Base-by-base conservation (phyloP, 176 grass and related monocot species). In the Neostapfia colusana region DNA sequence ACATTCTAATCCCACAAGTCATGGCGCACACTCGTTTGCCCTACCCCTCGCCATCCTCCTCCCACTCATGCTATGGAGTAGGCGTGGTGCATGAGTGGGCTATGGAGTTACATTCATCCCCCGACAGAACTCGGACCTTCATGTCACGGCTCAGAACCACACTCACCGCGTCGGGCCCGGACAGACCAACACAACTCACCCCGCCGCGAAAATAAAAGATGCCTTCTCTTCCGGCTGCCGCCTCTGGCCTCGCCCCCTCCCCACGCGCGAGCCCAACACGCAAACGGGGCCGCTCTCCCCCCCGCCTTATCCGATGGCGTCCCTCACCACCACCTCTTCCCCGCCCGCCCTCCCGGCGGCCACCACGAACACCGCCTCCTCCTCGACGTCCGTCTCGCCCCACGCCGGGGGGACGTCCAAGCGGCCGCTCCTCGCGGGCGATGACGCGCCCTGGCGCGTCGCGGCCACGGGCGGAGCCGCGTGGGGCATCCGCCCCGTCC, bases 391-490 rank as follows among this genome's bases (percentile, higher is more conserved):
- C 68, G 41, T 85, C 11, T 81, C 85, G 70, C 68, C 81, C 55
- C 65, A 67, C 24, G 43, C 83, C 51, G 51, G 51, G 43, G 85
- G 88, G 5, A 28, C 79, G 36, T 75, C 86, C 34, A 98, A 95
- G 80, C 76, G 76, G 12, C 82, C 89, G 71, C 65, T 86, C 85
- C 85, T 98, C 61, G 68, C 95, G 31, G 91, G 86, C 54, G 95
- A 95, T 38, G 95, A 98, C 90, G 95, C 86, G 43, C 95, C 95
- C 21, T 92, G 95, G 95, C 79, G 95, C 68, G 89, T 70, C 51
- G 39, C 86, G 53, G 80, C 90, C 44, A 37, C 79, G 23, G 55
- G 55, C 10, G 21, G 23, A 55, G 70, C 88, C 45, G 50, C 87
- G 20, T 82, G 43, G 0, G 73, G 69, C 6, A 84, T 86, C 72